Conservation (phyloP, 2,329 filamentous ascomycete species). For the Hirsutella minnesotensis region DNA sequence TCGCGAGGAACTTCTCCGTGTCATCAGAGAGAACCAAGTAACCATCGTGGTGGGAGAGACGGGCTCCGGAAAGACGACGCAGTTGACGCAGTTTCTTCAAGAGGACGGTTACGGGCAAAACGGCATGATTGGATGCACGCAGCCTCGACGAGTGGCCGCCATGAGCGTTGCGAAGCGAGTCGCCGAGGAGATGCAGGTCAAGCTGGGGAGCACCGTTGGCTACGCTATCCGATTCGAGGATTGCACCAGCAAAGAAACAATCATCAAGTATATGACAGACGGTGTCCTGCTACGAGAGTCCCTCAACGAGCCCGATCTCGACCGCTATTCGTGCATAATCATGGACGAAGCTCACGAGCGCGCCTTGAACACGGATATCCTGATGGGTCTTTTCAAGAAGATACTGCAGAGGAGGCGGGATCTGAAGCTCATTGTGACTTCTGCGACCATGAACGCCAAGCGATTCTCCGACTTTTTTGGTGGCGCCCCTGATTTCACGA, state of each 20-base stretch:
- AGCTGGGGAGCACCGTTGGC: slow-evolving; percentile 75
- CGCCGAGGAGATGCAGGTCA: slow-evolving; percentile 95
- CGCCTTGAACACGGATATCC: slow-evolving; percentile 88
- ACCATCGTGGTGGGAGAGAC: slow-evolving; percentile 95
- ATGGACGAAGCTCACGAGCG: slow-evolving; percentile 99
- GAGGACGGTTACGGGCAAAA: slow-evolving; percentile 85
- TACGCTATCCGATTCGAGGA: slow-evolving; percentile 98
- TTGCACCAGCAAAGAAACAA: slow-evolving; percentile 87
- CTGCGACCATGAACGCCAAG: slow-evolving; percentile 96
- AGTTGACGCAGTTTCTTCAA: slow-evolving; percentile 89
- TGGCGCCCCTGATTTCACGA: slow-evolving; percentile 90
- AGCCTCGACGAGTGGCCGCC: slow-evolving; percentile 88
- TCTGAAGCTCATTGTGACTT: slow-evolving; percentile 92
- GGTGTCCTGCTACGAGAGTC: slow-evolving; percentile 90
- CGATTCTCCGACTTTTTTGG: slow-evolving; percentile 94
- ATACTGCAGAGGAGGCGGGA: slow-evolving; percentile 81
- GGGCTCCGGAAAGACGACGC: slow-evolving; percentile 94
- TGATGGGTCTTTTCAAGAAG: slow-evolving; percentile 98
- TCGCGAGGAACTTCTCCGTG: slow-evolving; percentile 78
- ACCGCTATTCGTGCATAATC: slow-evolving; percentile 95
- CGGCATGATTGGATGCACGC: slow-evolving; percentile 92
- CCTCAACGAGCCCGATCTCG: slow-evolving; percentile 80
- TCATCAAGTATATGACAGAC: slow-evolving; percentile 99
- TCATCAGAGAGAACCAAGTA: slow-evolving; percentile 94
- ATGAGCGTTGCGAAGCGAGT: slow-evolving; percentile 99